Conservation (phyloP, 2,329 filamentous ascomycete species). For the Coniochaeta sp. region DNA sequence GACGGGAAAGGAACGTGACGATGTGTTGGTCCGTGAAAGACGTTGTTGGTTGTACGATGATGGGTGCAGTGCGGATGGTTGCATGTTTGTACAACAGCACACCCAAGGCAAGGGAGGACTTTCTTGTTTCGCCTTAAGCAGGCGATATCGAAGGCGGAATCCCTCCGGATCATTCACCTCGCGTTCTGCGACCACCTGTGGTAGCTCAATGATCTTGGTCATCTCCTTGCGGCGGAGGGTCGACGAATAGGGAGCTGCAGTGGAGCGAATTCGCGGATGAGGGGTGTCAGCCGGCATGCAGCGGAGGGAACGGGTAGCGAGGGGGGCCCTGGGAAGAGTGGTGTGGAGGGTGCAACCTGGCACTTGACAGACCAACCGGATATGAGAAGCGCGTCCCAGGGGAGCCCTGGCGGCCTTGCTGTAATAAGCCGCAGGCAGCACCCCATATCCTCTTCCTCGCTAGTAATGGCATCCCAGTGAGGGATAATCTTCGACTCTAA, state of each 20-base stretch:
- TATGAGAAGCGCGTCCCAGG: too few relatives aligned
- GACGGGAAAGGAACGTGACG: too few relatives aligned
- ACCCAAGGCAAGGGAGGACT: background rate
- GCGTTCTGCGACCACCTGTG: background rate
- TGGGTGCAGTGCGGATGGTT: too few relatives aligned
- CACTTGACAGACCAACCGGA: background rate
- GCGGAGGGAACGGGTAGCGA: background rate
- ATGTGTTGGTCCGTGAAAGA: too few relatives aligned
- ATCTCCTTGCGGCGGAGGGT: background rate
- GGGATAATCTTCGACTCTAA: too few relatives aligned
- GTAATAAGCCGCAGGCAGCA: too few relatives aligned
- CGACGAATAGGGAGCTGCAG: slow-evolving; percentile 1
- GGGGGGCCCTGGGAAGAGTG: background rate
- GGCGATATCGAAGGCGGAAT: background rate
- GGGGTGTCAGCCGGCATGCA: background rate
- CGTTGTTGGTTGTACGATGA: too few relatives aligned
- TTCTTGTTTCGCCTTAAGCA: background rate
- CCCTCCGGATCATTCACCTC: background rate
- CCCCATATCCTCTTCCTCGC: too few relatives aligned
- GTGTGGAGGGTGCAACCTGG: background rate
- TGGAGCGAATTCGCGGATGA: background rate
- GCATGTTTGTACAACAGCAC: background rate
- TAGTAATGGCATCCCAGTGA: too few relatives aligned
- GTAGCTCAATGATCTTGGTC: background rate
- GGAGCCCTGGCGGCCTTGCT: too few relatives aligned